These are phyloP conservation scores for Candida golubevii DNA, from an alignment of 805 yeast species.

Conservation along the genomic window DNA sequence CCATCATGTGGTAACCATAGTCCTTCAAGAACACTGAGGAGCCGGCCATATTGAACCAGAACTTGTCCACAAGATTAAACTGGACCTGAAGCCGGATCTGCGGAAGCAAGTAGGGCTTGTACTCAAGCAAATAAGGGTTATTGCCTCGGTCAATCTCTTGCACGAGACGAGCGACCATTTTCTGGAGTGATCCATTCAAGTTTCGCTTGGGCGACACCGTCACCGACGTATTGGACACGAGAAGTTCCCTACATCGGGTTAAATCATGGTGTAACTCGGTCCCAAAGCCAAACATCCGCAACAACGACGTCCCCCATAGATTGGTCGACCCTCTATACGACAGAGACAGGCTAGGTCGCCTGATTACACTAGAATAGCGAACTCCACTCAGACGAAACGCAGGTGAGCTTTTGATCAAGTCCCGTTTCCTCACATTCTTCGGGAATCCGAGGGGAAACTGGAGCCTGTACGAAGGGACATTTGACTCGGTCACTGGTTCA, in stretches of 20 bases:
- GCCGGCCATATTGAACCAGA: conserved; percentile 23
- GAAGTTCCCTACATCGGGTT: conserved; percentile 3
- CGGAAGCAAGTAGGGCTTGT: conserved; percentile 7
- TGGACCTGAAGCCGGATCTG: conserved; percentile 11
- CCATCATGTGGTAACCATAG: conserved; percentile 19
- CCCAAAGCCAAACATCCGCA: conserved; percentile 3
- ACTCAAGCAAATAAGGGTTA: conserved; percentile 9
- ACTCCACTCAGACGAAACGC: conserved; percentile 4
- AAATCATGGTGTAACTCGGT: conserved; percentile 1
- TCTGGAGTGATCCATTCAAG: conserved; percentile 1
- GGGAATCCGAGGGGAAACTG: conserved; percentile 9
- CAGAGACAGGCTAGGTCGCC: background rate
- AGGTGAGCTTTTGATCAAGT: background rate
- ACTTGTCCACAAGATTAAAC: conserved; percentile 2
- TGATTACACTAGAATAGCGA: conserved; percentile 1
- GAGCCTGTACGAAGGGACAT: background rate
- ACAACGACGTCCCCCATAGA: background rate
- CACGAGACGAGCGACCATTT: conserved; percentile 2
- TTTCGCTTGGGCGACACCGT: conserved; percentile 4
- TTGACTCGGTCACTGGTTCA: background rate
- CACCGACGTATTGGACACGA: conserved; percentile 2
- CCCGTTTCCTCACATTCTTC: background rate
- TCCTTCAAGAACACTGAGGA: conserved; percentile 22
- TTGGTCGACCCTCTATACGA: background rate
- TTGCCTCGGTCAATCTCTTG: conserved; percentile 8